phyloP scores from a whole-genome alignment of 192 early-diverging fungal genomes.

The Linnemannia zychae region DNA sequence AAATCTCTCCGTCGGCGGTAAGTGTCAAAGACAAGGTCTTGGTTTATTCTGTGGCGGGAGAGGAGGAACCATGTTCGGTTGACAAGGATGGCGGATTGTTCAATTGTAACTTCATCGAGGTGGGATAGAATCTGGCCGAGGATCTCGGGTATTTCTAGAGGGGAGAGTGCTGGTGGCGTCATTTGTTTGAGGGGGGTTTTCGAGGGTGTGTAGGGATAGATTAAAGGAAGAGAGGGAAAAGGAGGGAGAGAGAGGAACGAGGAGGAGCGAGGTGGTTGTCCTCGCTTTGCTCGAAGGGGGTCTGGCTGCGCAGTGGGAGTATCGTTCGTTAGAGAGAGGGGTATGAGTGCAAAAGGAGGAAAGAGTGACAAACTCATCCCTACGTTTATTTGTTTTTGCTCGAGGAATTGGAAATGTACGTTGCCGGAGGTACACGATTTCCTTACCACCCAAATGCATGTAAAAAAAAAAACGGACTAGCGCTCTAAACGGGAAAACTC shows the following conservation, averaged over 20 bases:
- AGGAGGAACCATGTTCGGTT: slow-evolving; percentile 4
- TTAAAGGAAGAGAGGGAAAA: no score
- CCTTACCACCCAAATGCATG: no score
- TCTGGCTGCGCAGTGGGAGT: not conserved
- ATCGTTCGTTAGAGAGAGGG: not conserved
- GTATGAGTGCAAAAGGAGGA: not conserved
- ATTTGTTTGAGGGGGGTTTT: not conserved
- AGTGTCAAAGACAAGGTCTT: not conserved
- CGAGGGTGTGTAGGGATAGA: not conserved
- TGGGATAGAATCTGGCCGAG: not conserved
- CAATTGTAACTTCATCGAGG: not conserved
- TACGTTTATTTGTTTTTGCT: not conserved
- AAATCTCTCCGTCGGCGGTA: not conserved
- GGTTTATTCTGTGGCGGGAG: not conserved
- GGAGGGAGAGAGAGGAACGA: not conserved
- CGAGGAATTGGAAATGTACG: no score
- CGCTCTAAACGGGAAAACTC: not conserved
- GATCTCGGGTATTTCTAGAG: not conserved
- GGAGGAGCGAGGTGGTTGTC: not conserved
- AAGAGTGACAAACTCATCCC: no score
- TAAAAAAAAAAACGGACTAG: not conserved
- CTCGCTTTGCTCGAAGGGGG: not conserved
- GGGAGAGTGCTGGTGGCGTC: not conserved
- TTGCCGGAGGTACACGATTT: no score
- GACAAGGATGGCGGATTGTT: not conserved